These are phyloP conservation scores for Suhomyces wounanorum DNA, from an alignment of 1,139 yeast genomes.

Conservation along the genomic window DNA sequence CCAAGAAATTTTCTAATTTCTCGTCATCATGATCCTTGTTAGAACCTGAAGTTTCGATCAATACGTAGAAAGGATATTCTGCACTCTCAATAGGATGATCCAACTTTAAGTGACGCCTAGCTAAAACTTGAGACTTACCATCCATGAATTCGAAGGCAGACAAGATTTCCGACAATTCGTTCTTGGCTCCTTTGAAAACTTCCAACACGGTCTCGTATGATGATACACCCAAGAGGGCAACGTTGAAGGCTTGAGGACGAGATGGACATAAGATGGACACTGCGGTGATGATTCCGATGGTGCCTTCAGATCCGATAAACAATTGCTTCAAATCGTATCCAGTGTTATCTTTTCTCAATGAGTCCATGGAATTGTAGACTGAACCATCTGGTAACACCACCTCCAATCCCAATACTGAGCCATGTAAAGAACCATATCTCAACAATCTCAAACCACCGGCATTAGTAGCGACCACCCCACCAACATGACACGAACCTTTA, in stretches of 20 bases:
- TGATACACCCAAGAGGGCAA: slow-evolving; percentile 83
- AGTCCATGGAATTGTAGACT: slow-evolving; percentile 73
- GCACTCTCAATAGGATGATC: slow-evolving; percentile 79
- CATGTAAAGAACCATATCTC: slow-evolving; percentile 92
- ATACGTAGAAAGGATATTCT: slow-evolving; percentile 79
- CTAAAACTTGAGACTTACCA: slow-evolving; percentile 65
- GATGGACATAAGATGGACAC: slow-evolving; percentile 88
- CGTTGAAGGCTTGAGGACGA: slow-evolving; percentile 85
- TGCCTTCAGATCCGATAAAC: slow-evolving; percentile 92
- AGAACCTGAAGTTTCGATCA: slow-evolving; percentile 94
- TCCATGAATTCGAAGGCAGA: slow-evolving; percentile 98
- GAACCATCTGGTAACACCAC: slow-evolving; percentile 91
- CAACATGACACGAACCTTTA: slow-evolving; percentile 94
- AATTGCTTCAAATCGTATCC: slow-evolving; percentile 91
- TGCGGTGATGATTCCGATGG: slow-evolving; percentile 87
- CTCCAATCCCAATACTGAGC: slow-evolving; percentile 87
- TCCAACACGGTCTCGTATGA: slow-evolving; percentile 81
- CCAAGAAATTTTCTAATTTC: slow-evolving; percentile 78
- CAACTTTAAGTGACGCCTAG: slow-evolving; percentile 54
- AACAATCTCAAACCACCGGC: slow-evolving; percentile 93
- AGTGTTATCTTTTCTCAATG: slow-evolving; percentile 89
- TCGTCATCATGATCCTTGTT: slow-evolving; percentile 82
- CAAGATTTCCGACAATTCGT: slow-evolving; percentile 78
- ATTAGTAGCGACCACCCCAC: slow-evolving; percentile 94
- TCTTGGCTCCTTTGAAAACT: slow-evolving; percentile 77